A percentile compares a stretch with the other conserved stretches of the same genome.
Conservation (phyloP, 2,329 filamentous ascomycete genomes). For the Cladobotryum protrusum region DNA sequence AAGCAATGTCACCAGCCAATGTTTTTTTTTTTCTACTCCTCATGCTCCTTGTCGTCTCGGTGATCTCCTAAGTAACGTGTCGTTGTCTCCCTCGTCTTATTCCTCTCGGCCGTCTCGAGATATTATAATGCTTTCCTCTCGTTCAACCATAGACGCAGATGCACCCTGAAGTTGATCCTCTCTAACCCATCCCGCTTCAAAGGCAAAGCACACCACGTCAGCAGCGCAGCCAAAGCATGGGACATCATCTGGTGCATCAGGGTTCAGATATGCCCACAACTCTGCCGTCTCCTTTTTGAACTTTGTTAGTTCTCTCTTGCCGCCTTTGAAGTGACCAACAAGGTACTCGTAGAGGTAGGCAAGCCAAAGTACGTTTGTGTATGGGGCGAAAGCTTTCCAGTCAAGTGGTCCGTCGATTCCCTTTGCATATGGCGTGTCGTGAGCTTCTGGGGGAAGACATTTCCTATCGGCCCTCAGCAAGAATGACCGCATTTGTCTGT, state of each 20-base stretch:
- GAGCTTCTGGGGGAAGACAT: constrained; percentile 41
- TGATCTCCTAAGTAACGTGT: constrained; percentile 19
- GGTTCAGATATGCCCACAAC: constrained; percentile 48
- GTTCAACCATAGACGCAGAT: constrained; percentile 29
- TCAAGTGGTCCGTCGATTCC: constrained; percentile 43
- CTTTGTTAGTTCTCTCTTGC: constrained; percentile 36
- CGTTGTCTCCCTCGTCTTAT: constrained; percentile 13
- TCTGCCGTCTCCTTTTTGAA: constrained; percentile 47
- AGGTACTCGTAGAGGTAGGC: constrained; percentile 55
- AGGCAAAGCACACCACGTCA: constrained; percentile 50
- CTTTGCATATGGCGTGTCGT: constrained; percentile 41
- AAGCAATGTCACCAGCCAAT: too few relatives aligned
- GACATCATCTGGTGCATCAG: constrained; percentile 39
- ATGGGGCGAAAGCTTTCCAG: constrained; percentile 51
- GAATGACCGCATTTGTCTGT: constrained; percentile 57
- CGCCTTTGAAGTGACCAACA: constrained; percentile 39
- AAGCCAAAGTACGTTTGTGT: constrained; percentile 61
- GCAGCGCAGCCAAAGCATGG: constrained; percentile 50
- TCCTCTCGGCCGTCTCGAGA: constrained; percentile 19
- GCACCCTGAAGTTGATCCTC: constrained; percentile 44
- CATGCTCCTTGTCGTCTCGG: constrained; percentile 12
- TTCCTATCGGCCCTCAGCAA: constrained; percentile 45
- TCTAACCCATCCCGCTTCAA: constrained; percentile 52
- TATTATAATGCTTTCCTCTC: constrained; percentile 37
- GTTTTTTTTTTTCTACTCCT: too few relatives aligned